These are phyloP conservation scores for Pseudogymnoascus pannorum DNA, from an alignment of 2,329 filamentous ascomycete genomes.

Conservation along the genomic window DNA sequence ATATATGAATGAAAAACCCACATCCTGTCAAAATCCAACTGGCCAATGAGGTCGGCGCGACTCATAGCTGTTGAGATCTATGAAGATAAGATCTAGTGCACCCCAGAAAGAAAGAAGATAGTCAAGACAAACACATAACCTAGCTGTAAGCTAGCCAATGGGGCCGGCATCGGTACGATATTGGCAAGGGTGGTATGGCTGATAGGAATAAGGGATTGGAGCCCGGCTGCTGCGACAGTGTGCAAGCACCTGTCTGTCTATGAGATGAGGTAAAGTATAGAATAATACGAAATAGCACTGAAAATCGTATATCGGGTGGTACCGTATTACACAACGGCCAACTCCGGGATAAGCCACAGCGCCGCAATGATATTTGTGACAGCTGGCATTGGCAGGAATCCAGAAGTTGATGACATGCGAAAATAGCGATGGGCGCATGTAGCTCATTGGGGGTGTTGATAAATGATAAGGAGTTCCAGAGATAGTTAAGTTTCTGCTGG, in stretches of 20 bases:
- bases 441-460: slow-evolving; percentile 1
- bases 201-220: not conserved
- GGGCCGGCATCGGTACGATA: not conserved
- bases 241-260: not conserved
- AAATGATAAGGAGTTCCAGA: slow-evolving; percentile 1
- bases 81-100: not conserved
- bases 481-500: not conserved
- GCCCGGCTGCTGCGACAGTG: not conserved
- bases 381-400: not conserved
- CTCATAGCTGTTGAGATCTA: slow-evolving; percentile 1
- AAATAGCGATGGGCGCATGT: not conserved
- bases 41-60: not conserved
- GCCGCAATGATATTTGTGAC: not conserved
- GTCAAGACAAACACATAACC: not conserved
- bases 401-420: not conserved
- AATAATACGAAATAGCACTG: not conserved
- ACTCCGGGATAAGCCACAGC: not conserved
- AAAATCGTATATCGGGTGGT: not conserved
- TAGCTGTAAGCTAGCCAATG: not conserved
- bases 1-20: not conserved
- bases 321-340: not conserved
- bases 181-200: not conserved
- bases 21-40: not conserved
- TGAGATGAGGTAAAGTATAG: not conserved
- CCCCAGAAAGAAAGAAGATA: slow-evolving; percentile 8